Evolutionary conservation across 345 rosid genomes (phyloP).

Genomic region (Fremontodendron californicum): DNA sequence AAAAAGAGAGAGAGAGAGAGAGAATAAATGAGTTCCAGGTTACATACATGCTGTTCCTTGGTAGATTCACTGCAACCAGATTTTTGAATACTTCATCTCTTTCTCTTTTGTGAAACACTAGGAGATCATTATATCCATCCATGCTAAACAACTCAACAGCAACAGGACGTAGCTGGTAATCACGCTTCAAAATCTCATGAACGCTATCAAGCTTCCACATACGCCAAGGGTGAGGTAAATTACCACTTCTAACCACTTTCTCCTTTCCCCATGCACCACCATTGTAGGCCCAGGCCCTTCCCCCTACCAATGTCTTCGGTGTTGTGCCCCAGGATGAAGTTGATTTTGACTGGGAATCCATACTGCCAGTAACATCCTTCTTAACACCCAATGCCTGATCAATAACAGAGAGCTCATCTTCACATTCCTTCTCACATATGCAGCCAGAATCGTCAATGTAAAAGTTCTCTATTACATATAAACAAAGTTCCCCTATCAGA

Average conservation of each 20-base stretch:
- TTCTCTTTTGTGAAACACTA: constrained; percentile 96
- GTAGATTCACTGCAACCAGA: constrained; percentile 92
- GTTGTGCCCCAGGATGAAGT: constrained; percentile 66
- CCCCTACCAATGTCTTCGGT: constrained; percentile 69
- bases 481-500: constrained; percentile 84
- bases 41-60: constrained; percentile 88
- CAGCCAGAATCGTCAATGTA: constrained; percentile 75
- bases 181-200: constrained; percentile 96
- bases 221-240: constrained; percentile 89
- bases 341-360: constrained; percentile 86
- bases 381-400: constrained; percentile 99
- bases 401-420: constrained; percentile 95
- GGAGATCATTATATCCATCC: constrained; percentile 98
- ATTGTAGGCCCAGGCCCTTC: constrained; percentile 96
- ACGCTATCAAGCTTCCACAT: constrained; percentile 98
- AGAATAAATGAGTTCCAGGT: constrained; percentile 13
- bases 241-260: constrained; percentile 65
- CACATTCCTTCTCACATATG: constrained; percentile 92
- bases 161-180: constrained; percentile 98
- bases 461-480: constrained; percentile 92
- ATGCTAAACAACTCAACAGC: constrained; percentile 97
- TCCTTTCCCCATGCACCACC: constrained; percentile 99
- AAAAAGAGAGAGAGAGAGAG: neutral
- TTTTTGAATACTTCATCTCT: constrained; percentile 98
- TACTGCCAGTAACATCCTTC: constrained; percentile 67